Base-by-base conservation (phyloP, 495 filamentous ascomycete genomes). In the Cladorrhinum samala region DNA sequence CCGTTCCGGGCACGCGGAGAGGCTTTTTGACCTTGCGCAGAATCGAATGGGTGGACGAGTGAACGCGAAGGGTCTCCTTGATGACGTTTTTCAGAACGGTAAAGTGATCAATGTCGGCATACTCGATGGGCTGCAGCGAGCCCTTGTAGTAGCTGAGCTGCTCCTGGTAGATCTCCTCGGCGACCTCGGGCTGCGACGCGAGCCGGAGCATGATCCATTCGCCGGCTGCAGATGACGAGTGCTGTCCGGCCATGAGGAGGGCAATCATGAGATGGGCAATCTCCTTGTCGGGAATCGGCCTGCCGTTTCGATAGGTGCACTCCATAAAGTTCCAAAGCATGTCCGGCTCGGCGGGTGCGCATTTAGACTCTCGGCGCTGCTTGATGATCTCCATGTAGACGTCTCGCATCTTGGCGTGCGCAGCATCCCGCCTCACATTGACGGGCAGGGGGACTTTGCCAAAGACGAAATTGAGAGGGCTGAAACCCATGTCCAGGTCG, bases 201-300 rank as follows among this genome's bases (percentile, higher is more conserved):
- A 87, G 75, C 9, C 79, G 79, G 9, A 85, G 76, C 57, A 87
- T 68, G 46, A 86, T 83, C 83, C 83, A 88, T 19, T 81, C 74
- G 55, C 75, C 78, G 27, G 82, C 80, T 5, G 83, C 78, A 16
- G 85, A 83, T 2, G 83, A 84, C 0, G 83, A 84, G 69, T 88
- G 84, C 54, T 88, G 84, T 17, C 84, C 84, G 13, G 81, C 84
- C 83, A 88, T 85, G 2, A 88, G 67, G n/a, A 88, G 72, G 0
- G 83, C 81, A 60, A 88, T 87, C 84, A 88, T 88, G 75, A 88
- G 83, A 55, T 86, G 83, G 3, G 85, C 84, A 43, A 87, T 79
- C 51, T 88, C 83, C 30, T 77, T 69, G 59, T 88, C 84, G 4
- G 83, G 77, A 1, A 86, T 66, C 0, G 71, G 71, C 9, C 63